Base-by-base conservation (phyloP, 2,329 filamentous ascomycete genomes). In the Huntiella moniliformis region DNA sequence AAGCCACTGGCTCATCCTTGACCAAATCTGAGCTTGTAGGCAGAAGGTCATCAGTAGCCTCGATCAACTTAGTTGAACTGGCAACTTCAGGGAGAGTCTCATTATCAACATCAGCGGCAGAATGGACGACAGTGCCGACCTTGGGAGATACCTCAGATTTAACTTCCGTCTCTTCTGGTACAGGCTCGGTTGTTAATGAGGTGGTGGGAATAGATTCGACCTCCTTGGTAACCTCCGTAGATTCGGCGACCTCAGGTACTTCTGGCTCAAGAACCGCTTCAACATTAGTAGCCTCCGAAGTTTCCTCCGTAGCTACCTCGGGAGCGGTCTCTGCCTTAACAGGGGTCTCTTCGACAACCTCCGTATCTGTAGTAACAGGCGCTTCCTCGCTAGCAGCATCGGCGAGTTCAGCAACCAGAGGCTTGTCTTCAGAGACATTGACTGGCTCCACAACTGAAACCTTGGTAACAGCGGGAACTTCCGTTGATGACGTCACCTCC, bases 221-320 rank as follows among this genome's bases (percentile, higher is more conserved):
- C 5, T 41, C 5, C 13, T 31, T 22, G n/a, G 39, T 12, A 5
- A 42, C 38, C 16, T 42, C 34, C 17, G 50, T 39, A n/a, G 40
- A 35, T 16, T 50, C 46, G 36, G 54, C 50, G 4, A 31, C 18
- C 39, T 52, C 42, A 5, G 34, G 10, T 16, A n/a, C 15, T n/a
- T 16, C 11, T 13, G 17, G 8, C 6, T 12, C 31, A 36, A 28
- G 13, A 13, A 33, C 41, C 13, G 13, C 39, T 13, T 33, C 39
- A 10, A 16, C 22, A 6, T 42, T 28, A 10, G 22, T 8, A 28
- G 10, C 1, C 22, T 28, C 22, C 22, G 22, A 8, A 13, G 7
- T 18, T 18, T 28, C 38, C 18, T 47, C 32, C 3, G 15, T 28
- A 28, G 22, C 31, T 7, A 11, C 32, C 17, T 33, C 22, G n/a